A percentile compares a stretch with the other conserved stretches of the same genome.
phyloP scores from a whole-genome alignment of 768 basidiomycete species.

The Lepiota brunneoincarnata region DNA sequence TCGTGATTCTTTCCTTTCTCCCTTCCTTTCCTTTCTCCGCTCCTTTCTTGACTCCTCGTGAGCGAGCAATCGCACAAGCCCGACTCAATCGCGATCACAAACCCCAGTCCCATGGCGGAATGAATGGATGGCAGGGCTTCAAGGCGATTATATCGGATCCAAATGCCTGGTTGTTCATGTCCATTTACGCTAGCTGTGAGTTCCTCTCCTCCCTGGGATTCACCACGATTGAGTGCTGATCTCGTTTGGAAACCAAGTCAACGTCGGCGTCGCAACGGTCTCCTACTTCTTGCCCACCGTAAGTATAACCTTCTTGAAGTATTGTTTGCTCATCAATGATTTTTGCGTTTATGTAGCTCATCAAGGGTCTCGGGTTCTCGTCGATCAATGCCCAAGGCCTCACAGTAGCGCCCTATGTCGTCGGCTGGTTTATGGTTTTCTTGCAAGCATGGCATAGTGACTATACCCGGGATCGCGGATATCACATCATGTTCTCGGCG shows the following conservation, averaged over 20 bases:
- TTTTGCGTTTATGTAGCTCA: slow-evolving; percentile 33
- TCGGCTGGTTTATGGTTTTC: slow-evolving; percentile 55
- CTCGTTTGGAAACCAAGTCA: slow-evolving; percentile 31
- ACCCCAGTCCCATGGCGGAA: slow-evolving; percentile 56
- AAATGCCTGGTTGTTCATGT: slow-evolving; percentile 52
- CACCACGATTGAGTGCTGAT: not conserved
- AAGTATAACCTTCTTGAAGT: slow-evolving; percentile 11
- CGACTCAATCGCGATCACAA: slow-evolving; percentile 53
- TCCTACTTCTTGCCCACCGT: slow-evolving; percentile 58
- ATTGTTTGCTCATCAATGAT: not conserved
- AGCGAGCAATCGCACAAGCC: slow-evolving; percentile 57
- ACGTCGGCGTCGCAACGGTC: slow-evolving; percentile 54
- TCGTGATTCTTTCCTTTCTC: slow-evolving; percentile 44
- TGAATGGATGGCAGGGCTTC: slow-evolving; percentile 55
- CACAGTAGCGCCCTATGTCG: slow-evolving; percentile 54
- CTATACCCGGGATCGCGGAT: slow-evolving; percentile 50
- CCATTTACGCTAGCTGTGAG: slow-evolving; percentile 52
- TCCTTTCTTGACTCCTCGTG: slow-evolving; percentile 47
- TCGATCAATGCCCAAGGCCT: slow-evolving; percentile 56
- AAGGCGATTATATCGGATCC: slow-evolving; percentile 47
- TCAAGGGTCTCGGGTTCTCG: slow-evolving; percentile 53
- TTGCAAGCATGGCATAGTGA: slow-evolving; percentile 56
- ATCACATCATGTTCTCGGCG: slow-evolving; percentile 51
- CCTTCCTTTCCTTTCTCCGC: slow-evolving; percentile 57
- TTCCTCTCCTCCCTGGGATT: slow-evolving; percentile 1